Evolutionary conservation across 73 alveolate species (phyloP).

Genomic region (Stentor roeselii): DNA sequence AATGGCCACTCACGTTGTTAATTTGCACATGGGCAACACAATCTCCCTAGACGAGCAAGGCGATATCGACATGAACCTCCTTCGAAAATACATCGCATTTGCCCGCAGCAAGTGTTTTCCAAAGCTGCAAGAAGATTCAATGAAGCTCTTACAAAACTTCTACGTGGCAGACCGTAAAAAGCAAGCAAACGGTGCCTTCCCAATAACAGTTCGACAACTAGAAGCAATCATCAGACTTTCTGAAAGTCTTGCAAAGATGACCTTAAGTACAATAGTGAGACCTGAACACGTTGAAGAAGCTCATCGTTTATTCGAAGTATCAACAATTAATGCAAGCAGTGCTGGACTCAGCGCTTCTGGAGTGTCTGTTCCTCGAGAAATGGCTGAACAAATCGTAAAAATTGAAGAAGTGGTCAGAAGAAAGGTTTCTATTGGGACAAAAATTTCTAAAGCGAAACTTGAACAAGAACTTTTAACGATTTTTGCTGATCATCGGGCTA

Average conservation of each 20-base stretch:
- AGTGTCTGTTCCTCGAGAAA: conserved; percentile 74
- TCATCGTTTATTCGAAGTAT: conserved; percentile 94
- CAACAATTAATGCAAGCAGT: conserved; percentile 94
- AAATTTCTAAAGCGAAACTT: conserved; percentile 77
- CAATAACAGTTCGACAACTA: conserved; percentile 98
- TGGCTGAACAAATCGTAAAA: conserved; percentile 66
- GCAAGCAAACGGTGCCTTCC: conserved; percentile 82
- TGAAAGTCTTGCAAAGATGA: conserved; percentile 99
- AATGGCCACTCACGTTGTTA: conserved; percentile 95
- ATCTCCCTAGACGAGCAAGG: conserved; percentile 29
- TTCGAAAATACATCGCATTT: conserved; percentile 91
- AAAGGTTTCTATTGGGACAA: conserved; percentile 88
- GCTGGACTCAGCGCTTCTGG: conserved; percentile 73
- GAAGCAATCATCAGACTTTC: conserved; percentile 99
- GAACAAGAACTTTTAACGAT: conserved; percentile 76
- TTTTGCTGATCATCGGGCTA: conserved; percentile 76
- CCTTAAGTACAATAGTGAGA: conserved; percentile 83
- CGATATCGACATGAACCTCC: conserved; percentile 66
- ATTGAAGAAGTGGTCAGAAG: conserved; percentile 93
- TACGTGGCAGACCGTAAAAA: conserved; percentile 93
- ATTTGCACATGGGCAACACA: conserved; percentile 70
- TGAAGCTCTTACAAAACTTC: conserved; percentile 79
- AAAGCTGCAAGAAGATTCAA: conserved; percentile 90
- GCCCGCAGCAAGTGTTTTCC: conserved; percentile 87
- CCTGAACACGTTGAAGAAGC: conserved; percentile 98